Percentiles rank a stretch among this genome's conserved stretches.
Evolutionary conservation across 371 early-diverging fungal genomes (phyloP).

Genomic region (Mycotypha africana): DNA sequence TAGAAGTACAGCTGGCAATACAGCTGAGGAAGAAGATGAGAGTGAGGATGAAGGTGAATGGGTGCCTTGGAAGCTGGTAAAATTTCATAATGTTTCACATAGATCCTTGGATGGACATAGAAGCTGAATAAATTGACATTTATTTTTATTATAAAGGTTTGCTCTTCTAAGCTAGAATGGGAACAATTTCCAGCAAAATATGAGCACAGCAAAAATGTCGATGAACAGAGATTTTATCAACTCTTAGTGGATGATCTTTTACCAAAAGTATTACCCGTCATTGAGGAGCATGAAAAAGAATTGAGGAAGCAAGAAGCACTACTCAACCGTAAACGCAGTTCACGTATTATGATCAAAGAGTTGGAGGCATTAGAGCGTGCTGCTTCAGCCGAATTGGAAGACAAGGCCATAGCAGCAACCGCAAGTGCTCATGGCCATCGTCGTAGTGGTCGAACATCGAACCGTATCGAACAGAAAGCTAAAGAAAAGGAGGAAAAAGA

Average conservation of each 20-base stretch:
- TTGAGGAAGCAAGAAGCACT: slow-evolving; percentile 49
- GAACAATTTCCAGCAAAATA: slow-evolving; percentile 50
- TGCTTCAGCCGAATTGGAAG: slow-evolving; percentile 1
- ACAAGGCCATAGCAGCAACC: no score
- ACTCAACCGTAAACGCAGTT: slow-evolving; percentile 59
- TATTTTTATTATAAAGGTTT: no score
- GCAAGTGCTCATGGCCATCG: not conserved
- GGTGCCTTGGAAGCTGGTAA: slow-evolving; percentile 43
- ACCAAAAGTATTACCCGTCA: slow-evolving; percentile 53
- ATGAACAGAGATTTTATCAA: slow-evolving; percentile 54
- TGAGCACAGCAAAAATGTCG: slow-evolving; percentile 40
- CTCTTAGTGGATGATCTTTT: slow-evolving; percentile 50
- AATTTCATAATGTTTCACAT: slow-evolving; percentile 8
- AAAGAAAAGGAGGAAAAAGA: slow-evolving; percentile 29
- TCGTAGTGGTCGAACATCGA: slow-evolving; percentile 13
- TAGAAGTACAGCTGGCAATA: not conserved
- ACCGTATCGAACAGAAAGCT: slow-evolving; percentile 36
- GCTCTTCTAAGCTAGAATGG: slow-evolving; percentile 58
- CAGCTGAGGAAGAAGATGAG: slow-evolving; percentile 14
- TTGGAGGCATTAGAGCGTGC: slow-evolving; percentile 43
- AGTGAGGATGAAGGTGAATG: slow-evolving; percentile 32
- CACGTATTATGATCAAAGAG: slow-evolving; percentile 57
- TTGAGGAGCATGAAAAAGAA: slow-evolving; percentile 51
- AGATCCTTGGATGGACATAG: no score
- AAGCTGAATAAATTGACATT: no score